Percentiles rank a stretch among this genome's conserved stretches.
These are phyloP conservation scores for Picea abies DNA, from an alignment of 83 land plant species.

Conservation along the genomic window DNA sequence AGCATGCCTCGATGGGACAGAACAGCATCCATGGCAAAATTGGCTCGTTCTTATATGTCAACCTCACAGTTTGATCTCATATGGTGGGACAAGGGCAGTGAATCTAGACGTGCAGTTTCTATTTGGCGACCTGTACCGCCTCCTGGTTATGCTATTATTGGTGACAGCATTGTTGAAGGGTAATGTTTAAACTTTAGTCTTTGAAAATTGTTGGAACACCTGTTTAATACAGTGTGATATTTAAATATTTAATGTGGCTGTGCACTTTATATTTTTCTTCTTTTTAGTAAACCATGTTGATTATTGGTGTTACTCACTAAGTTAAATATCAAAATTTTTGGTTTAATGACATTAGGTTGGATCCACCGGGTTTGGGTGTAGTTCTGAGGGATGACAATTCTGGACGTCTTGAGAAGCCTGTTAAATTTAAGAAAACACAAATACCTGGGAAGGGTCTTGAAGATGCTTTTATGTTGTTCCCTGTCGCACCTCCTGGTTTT, in stretches of 20 bases:
- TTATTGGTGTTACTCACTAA: background rate
- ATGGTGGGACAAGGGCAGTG: conserved; percentile 99
- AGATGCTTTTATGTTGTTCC: conserved; percentile 90
- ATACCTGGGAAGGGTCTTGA: conserved; percentile 75
- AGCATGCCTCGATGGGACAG: conserved; percentile 56
- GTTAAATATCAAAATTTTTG: background rate
- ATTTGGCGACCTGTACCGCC: conserved; percentile 93
- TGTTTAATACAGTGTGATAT: conserved; percentile 1
- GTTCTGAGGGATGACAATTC: conserved; percentile 76
- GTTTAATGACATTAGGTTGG: conserved; percentile 53
- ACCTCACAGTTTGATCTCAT: conserved; percentile 94
- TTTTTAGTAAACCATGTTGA: background rate
- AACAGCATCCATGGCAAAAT: conserved; percentile 51
- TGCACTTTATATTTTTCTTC: background rate
- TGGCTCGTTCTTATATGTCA: conserved; percentile 44
- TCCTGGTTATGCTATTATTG: conserved; percentile 83
- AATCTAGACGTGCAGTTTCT: conserved; percentile 72
- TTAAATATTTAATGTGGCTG: background rate
- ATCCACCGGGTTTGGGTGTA: conserved; percentile 89
- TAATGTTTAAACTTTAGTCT: conserved; percentile 21
- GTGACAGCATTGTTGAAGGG: conserved; percentile 96
- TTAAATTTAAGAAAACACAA: conserved; percentile 77
- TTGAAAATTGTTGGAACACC: background rate
- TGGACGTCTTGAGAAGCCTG: conserved; percentile 78
- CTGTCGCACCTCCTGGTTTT: conserved; percentile 95